Base-by-base conservation (phyloP, 225 moss, liverwort and hornwort species). In the Lunularia cruciata region DNA sequence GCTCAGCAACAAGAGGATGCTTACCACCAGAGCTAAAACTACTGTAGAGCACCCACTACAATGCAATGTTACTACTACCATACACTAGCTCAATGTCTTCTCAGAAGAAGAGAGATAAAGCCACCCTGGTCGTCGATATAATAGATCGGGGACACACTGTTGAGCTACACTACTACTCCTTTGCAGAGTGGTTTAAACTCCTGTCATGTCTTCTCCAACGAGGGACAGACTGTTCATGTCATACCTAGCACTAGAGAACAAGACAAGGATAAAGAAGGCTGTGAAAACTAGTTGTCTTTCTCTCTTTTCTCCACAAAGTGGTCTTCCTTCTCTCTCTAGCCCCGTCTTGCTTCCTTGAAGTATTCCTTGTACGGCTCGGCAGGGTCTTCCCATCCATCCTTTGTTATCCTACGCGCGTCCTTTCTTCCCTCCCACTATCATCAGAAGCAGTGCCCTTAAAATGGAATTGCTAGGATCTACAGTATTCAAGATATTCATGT, bases 131-230 rank as follows among this genome's bases (percentile, higher is more conserved):
- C 51, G 51, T 51, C 23, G 22, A 51, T 10, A 22, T 8, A 3
- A 23, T 9, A 8, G 51, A 51, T 51, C 51, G 2, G 51, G 43
- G n/a, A 51, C 51, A 51, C 22, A 51, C 51, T 0, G 51, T 51
- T 51, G 51, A 51, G 51, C 51, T 51, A 51, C 25, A 22, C 51
- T 51, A 51, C 51, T 2, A 22, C 51, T 51, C 20, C 51, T 2
- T n/a, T 23, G 11, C 25, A 51, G 51, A 51, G 51, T 51, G 25
- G 51, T 51, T 51, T 51, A 23, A 51, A 51, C 20, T 48, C 19
- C 48, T 51, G 51, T 51, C 51, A 51, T 51, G 51, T 51, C 51
- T 51, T 51, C 51, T 51, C 51, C 51, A 51, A 51, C 51, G 25
- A 51, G n/a, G n/a, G 51, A 51, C 51, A 51, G 6, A 51, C 51